phyloP scores from a whole-genome alignment of 148 eudicot genomes.

The Fallopia convolvulus region DNA sequence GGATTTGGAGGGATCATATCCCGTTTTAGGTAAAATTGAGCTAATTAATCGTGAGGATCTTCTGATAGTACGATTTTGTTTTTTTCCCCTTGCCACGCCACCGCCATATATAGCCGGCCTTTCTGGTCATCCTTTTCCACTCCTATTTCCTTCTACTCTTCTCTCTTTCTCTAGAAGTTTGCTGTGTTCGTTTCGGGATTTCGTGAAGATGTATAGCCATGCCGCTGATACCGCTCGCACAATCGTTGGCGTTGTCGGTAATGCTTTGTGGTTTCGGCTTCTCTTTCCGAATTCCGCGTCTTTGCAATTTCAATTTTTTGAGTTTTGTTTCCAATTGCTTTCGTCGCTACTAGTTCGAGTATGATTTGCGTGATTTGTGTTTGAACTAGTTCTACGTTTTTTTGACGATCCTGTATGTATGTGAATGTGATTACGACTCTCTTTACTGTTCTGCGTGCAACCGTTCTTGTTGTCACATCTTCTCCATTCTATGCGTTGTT shows the following conservation, averaged over 20 bases:
- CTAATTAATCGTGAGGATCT: not conserved
- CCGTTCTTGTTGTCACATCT: not conserved
- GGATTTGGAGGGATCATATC: not conserved
- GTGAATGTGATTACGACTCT: not conserved
- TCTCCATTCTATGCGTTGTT: not conserved
- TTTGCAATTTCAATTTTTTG: not conserved
- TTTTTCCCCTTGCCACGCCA: not conserved
- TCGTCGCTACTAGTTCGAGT: not conserved
- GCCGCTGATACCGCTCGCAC: not conserved
- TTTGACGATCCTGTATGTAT: not conserved
- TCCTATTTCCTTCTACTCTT: not conserved
- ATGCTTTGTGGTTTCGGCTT: not conserved
- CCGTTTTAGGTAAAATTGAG: not conserved
- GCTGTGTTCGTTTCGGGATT: not conserved
- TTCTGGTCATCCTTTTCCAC: not conserved
- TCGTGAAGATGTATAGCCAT: not conserved
- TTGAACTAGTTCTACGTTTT: not conserved
- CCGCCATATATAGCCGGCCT: not conserved
- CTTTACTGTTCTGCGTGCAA: not conserved
- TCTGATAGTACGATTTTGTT: not conserved
- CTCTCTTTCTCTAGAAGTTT: not conserved
- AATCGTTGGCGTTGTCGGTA: constrained; percentile 14
- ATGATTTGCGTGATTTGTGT: not conserved
- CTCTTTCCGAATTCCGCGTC: not conserved
- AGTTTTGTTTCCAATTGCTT: not conserved